Percentiles rank a stretch among this genome's conserved stretches.
These are phyloP conservation scores for Grosmannia penicillata DNA, from an alignment of 2,329 filamentous ascomycete genomes.

Conservation along the genomic window DNA sequence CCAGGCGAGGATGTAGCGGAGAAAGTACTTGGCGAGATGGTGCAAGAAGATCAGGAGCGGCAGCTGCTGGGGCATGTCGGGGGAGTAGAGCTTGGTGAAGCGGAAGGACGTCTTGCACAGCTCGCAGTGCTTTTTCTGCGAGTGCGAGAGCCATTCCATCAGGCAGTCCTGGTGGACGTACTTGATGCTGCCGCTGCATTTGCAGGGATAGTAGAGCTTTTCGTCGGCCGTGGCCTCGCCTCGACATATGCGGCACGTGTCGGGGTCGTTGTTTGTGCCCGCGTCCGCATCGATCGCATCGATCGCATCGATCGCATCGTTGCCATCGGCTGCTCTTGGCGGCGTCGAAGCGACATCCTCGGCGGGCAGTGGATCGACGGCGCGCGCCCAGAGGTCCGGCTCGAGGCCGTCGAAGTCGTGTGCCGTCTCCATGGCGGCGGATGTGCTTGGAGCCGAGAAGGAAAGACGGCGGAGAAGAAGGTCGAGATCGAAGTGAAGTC, in stretches of 20 bases:
- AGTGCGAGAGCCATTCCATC: slow-evolving; percentile 98
- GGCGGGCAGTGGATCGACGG: too few relatives aligned
- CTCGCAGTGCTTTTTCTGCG: slow-evolving; percentile 98
- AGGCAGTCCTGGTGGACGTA: slow-evolving; percentile 95
- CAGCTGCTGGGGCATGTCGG: slow-evolving; percentile 76
- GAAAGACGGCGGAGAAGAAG: too few relatives aligned
- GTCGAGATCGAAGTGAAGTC: too few relatives aligned
- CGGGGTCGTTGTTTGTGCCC: slow-evolving; percentile 30
- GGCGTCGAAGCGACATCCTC: too few relatives aligned
- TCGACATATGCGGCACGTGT: slow-evolving; percentile 95
- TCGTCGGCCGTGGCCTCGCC: slow-evolving; percentile 72
- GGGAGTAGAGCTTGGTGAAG: slow-evolving; percentile 94
- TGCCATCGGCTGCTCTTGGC: too few relatives aligned
- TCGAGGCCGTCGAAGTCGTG: too few relatives aligned
- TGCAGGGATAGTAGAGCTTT: slow-evolving; percentile 92
- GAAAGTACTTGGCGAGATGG: slow-evolving; percentile 59
- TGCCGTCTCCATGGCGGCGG: too few relatives aligned
- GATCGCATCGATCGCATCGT: not conserved
- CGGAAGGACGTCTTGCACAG: slow-evolving; percentile 97
- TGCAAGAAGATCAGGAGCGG: slow-evolving; percentile 69
- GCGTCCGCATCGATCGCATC: not conserved
- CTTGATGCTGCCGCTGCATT: slow-evolving; percentile 97
- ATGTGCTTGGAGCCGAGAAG: too few relatives aligned
- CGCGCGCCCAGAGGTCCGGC: too few relatives aligned
- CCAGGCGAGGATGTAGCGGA: slow-evolving; percentile 62